These are phyloP conservation scores for Psophocarpus tetragonolobus DNA, from an alignment of 306 rosid genomes.

Conservation along the genomic window DNA sequence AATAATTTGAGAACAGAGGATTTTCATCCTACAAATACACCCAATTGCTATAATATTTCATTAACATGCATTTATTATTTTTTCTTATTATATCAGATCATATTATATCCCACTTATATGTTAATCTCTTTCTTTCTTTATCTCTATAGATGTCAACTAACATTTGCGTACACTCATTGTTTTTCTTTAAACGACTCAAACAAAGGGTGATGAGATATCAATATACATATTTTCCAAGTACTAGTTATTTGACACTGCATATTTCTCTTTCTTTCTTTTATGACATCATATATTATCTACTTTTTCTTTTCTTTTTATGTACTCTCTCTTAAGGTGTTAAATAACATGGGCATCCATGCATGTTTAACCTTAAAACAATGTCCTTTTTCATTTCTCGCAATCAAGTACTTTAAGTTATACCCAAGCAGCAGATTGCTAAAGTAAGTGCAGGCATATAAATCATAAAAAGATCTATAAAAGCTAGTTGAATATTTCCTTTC, in stretches of 20 bases:
- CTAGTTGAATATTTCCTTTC: background rate
- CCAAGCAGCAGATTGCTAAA: background rate
- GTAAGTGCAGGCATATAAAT: background rate
- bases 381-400: background rate
- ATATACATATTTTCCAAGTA: background rate
- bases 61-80: background rate
- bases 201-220: background rate
- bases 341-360: background rate
- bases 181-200: background rate
- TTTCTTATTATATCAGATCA: background rate
- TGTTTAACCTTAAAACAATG: background rate
- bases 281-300: background rate
- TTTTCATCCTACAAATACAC: too few species aligned
- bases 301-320: background rate
- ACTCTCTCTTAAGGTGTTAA: background rate
- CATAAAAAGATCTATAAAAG: background rate
- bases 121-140: background rate
- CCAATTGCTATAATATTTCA: too few species aligned
- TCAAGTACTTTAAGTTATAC: background rate
- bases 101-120: too few species aligned
- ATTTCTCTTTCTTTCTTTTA: background rate
- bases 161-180: background rate
- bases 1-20: too few species aligned
- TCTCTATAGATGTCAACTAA: background rate
- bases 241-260: background rate